Conservation (phyloP, 192 early-diverging fungal genomes). For the Backusella psychrophila region DNA sequence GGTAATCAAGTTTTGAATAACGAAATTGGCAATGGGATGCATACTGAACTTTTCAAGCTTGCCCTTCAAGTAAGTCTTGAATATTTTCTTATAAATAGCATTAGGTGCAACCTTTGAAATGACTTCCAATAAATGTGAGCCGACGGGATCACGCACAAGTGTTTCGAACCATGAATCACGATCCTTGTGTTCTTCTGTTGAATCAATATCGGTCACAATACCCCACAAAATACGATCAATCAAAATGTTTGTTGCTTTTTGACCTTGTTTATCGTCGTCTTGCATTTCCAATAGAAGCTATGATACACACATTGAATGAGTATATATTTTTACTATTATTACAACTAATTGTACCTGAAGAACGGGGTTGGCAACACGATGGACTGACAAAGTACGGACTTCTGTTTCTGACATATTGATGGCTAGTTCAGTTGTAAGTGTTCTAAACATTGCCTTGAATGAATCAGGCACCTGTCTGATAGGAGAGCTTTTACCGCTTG, state of each 20-base stretch:
- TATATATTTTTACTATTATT: not conserved
- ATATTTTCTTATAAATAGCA: slow-evolving; percentile 60
- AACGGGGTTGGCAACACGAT: slow-evolving; percentile 77
- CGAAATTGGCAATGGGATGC: slow-evolving; percentile 80
- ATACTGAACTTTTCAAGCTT: slow-evolving; percentile 59
- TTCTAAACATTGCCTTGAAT: slow-evolving; percentile 57
- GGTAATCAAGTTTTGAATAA: slow-evolving; percentile 74
- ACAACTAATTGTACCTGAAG: slow-evolving; percentile 52
- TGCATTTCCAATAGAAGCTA: slow-evolving; percentile 36
- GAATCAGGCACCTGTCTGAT: slow-evolving; percentile 58
- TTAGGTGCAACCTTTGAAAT: slow-evolving; percentile 55
- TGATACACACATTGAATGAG: not conserved
- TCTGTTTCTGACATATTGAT: slow-evolving; percentile 47
- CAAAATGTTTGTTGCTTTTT: slow-evolving; percentile 42
- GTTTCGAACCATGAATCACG: slow-evolving; percentile 53
- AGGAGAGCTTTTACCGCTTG: slow-evolving; percentile 27
- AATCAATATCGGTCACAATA: slow-evolving; percentile 45
- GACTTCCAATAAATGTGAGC: slow-evolving; percentile 79
- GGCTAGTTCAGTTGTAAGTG: slow-evolving; percentile 50
- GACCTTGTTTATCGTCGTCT: slow-evolving; percentile 35
- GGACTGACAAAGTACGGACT: slow-evolving; percentile 55
- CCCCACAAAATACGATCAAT: slow-evolving; percentile 59
- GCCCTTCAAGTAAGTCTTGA: slow-evolving; percentile 60
- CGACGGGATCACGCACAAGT: slow-evolving; percentile 67
- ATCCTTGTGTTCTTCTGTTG: slow-evolving; percentile 36